Evolutionary conservation across 176 grass and related monocot genomes (phyloP).

Genomic region (Musa acuminata): DNA sequence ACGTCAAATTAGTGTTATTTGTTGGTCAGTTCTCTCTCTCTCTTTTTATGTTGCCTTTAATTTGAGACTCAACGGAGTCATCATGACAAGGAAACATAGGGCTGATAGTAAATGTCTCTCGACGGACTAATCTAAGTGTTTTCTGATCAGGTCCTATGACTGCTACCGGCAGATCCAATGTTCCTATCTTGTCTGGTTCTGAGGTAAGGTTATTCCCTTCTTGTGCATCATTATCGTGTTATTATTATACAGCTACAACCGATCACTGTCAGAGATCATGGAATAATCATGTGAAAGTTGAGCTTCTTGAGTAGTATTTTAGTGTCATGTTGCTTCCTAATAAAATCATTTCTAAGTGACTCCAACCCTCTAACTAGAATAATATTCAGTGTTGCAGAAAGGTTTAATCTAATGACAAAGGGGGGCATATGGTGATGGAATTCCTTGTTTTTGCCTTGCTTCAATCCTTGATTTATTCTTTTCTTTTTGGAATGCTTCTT

Average conservation of each 20-base stretch:
- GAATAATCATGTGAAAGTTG: not conserved
- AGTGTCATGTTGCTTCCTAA: not conserved
- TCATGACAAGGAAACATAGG: no score
- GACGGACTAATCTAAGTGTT: not conserved
- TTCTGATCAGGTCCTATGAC: not conserved
- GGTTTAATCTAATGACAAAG: not conserved
- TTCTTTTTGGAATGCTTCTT: not conserved
- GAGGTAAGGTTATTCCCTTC: not conserved
- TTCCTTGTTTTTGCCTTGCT: not conserved
- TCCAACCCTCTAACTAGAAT: not conserved
- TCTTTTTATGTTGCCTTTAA: no score
- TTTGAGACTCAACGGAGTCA: no score
- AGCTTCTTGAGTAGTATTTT: not conserved
- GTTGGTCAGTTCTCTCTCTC: not conserved
- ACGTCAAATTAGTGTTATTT: not conserved
- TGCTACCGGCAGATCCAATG: not conserved
- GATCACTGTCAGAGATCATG: not conserved
- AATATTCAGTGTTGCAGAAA: not conserved
- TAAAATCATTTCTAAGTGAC: not conserved
- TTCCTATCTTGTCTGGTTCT: conserved; percentile 3
- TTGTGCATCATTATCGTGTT: not conserved
- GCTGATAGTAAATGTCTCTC: no score
- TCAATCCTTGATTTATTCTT: not conserved
- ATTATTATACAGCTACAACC: not conserved
- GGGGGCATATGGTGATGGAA: not conserved